phyloP scores from a whole-genome alignment of 192 early-diverging fungal species.

The Linnemannia schmuckeri region DNA sequence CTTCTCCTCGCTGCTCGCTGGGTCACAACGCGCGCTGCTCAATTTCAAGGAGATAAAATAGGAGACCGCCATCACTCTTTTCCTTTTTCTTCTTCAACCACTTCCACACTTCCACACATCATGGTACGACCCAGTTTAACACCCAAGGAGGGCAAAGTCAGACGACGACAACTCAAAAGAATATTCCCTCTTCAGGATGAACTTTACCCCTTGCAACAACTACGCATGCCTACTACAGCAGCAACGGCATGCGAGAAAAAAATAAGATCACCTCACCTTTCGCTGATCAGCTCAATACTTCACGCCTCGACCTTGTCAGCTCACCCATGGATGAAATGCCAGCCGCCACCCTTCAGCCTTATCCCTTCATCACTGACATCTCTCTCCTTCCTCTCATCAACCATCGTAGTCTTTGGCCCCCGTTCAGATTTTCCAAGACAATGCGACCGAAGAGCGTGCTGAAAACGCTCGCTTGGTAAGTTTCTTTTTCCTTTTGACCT shows the following conservation, averaged over 20 bases:
- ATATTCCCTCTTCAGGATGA: neutral
- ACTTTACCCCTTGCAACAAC: neutral
- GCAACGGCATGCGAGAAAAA: neutral
- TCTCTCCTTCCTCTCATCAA: neutral
- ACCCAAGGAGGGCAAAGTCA: neutral
- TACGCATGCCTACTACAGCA: neutral
- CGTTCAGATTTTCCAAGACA: slow-evolving; percentile 93
- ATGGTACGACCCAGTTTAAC: neutral
- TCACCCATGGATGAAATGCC: neutral
- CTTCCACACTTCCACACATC: neutral
- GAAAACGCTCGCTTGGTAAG: slow-evolving; percentile 95
- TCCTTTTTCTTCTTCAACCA: neutral
- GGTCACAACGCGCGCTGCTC: neutral
- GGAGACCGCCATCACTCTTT: neutral
- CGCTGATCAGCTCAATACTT: slow-evolving; percentile 1
- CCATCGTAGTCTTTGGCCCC: slow-evolving; percentile 69
- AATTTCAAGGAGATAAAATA: neutral
- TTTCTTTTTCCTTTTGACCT: neutral
- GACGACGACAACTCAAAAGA: neutral
- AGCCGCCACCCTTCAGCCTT: neutral
- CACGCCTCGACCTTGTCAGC: neutral
- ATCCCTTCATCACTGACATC: neutral
- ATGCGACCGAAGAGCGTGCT: slow-evolving; percentile 93
- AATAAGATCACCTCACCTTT: neutral
- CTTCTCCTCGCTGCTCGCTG: neutral